A percentile compares a stretch with the other conserved stretches of the same genome.
Conservation (phyloP, 495 filamentous ascomycete genomes). For the Xylaria longipes region DNA sequence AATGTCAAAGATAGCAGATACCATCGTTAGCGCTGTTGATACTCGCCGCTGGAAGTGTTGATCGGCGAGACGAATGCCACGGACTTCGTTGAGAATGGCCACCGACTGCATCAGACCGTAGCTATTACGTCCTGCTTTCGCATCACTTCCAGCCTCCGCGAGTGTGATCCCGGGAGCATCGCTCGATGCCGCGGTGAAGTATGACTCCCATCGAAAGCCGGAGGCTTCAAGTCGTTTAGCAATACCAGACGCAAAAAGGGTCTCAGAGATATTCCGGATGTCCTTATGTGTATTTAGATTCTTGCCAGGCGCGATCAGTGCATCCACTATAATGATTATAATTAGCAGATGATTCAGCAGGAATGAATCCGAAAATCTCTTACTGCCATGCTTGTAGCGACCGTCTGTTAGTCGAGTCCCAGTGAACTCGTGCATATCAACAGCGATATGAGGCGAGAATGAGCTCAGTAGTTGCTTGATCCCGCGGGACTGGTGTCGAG, state of each 20-base stretch:
- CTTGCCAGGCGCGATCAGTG: constrained; percentile 42
- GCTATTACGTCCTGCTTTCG: constrained; percentile 41
- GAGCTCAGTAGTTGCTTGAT: constrained; percentile 40
- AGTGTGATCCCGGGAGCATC: constrained; percentile 28
- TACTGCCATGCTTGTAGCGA: constrained; percentile 37
- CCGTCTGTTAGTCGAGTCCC: constrained; percentile 31
- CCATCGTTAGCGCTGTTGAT: constrained; percentile 41
- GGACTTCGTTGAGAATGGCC: constrained; percentile 41
- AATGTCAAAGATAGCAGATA: constrained; percentile 39
- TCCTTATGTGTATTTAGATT: constrained; percentile 43
- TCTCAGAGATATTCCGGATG: constrained; percentile 43
- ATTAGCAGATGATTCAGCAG: constrained; percentile 11
- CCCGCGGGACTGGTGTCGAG: constrained; percentile 38
- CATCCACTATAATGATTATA: constrained; percentile 31
- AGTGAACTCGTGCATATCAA: constrained; percentile 46
- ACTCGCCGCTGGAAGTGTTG: constrained; percentile 43
- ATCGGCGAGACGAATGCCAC: constrained; percentile 42
- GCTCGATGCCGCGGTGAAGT: constrained; percentile 36
- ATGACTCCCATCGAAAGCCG: constrained; percentile 44
- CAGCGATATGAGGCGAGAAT: constrained; percentile 40
- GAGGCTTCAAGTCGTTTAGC: constrained; percentile 27
- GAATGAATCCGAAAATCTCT: background rate
- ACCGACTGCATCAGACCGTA: constrained; percentile 40
- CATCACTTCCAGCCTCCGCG: constrained; percentile 43
- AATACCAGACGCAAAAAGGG: constrained; percentile 37